phyloP scores from a whole-genome alignment of 495 filamentous ascomycete genomes.

The Xylaria scruposa region DNA sequence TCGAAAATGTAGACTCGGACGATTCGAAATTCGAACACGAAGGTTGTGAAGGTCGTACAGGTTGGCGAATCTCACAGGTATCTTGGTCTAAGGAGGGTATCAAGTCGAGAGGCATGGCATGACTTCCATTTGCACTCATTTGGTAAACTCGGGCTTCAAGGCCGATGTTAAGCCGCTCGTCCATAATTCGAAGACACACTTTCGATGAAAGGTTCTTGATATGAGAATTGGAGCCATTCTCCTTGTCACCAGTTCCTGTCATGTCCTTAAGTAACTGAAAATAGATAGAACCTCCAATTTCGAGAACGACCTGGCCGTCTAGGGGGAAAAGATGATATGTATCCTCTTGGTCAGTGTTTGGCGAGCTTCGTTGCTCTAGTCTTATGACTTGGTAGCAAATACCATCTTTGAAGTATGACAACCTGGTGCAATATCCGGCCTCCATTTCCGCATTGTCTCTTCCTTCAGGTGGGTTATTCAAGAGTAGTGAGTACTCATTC shows the following conservation, averaged over 20 bases:
- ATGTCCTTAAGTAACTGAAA: neutral
- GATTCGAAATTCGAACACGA: neutral
- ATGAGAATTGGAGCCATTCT: neutral
- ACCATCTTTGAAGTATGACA: neutral
- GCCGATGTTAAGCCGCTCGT: neutral
- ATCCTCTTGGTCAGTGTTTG: neutral
- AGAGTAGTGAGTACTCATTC: slow-evolving; percentile 31
- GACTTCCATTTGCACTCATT: neutral
- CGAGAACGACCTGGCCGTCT: neutral
- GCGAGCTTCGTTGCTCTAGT: neutral
- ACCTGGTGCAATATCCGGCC: neutral
- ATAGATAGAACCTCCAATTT: slow-evolving; percentile 4
- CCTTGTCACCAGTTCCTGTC: neutral
- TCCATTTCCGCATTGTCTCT: neutral
- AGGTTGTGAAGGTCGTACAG: neutral
- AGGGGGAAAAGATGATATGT: neutral
- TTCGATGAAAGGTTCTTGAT: neutral
- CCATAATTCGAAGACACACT: neutral
- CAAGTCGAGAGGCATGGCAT: neutral
- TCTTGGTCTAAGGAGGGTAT: neutral
- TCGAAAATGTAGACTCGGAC: neutral
- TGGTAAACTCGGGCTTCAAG: slow-evolving; percentile 10
- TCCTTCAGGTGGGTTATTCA: slow-evolving; percentile 1
- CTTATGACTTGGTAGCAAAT: slow-evolving; percentile 6
- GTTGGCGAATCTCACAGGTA: neutral